Evolutionary conservation across 345 rosid genomes (phyloP), one percentile per base, ranked within the genome.

Genomic region (Euphorbia peplus): DNA sequence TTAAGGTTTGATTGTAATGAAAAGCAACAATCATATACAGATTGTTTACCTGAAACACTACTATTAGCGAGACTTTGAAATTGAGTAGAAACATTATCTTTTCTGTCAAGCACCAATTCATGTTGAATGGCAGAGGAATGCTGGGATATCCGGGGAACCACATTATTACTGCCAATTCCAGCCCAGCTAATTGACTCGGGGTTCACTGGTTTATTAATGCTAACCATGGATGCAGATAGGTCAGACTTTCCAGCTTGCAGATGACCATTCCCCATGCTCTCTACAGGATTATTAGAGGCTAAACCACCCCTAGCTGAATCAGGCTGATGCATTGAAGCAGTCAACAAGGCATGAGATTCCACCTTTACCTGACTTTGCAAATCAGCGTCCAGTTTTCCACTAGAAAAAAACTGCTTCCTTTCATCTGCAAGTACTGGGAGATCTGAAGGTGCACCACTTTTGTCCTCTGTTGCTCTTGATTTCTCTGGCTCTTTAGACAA

Each of bases 321-420:
- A 75, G 69, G 82, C 73, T 74, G 92, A 56, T 66, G 78, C 44
- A 74, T 12, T 53, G 73, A 64, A 70, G 70, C 22, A 12, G 70
- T 39, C 26, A 48, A 63, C 59, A 69, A 65, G 63, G 78, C 67
- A 22, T 75, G 86, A 41, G 82, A 78, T 50, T 77, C 86, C 47
- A 69, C 76, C 12, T 76, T 76, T 76, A 83, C 89, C 62, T 76
- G 84, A 65, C 76, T 76, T 70, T 79, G 90, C 66, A 75, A 54
- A 63, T 81, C 88, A 56, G 78, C 65, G 37, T 85, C 89, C 76
- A 73, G 50, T 64, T 71, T 81, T 67, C 81, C 82, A 50, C 81
- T 44, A 67, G 80, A 69, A 51, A 78, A 66, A 60, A 63, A 66
- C 69, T 75, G 73, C 60, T 79, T 83, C 75, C 83, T 85, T 65